Conservation (phyloP, 352 stramenopile species). For the Pythium utonaiense region DNA sequence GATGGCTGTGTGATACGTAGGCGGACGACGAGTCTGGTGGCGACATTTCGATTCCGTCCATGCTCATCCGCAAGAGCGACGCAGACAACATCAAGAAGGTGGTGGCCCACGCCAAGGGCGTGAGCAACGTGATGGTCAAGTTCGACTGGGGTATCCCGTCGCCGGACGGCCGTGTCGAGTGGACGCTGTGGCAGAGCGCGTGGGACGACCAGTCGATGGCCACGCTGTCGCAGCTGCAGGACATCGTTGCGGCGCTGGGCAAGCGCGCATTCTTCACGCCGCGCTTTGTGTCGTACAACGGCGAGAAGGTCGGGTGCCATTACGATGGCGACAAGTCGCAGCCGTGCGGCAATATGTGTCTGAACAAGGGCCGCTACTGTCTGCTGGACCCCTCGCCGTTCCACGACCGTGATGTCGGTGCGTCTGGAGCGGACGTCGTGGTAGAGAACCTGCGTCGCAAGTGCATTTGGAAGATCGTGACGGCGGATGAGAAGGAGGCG, state of each 20-base stretch:
- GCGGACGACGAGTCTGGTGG: slow-evolving; percentile 94
- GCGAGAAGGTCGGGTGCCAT: slow-evolving; percentile 90
- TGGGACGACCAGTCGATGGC: slow-evolving; percentile 85
- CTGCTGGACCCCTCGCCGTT: slow-evolving; percentile 93
- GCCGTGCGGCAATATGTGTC: slow-evolving; percentile 95
- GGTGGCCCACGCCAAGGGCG: slow-evolving; percentile 72
- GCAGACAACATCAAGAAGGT: slow-evolving; percentile 91
- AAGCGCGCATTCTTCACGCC: slow-evolving; percentile 94
- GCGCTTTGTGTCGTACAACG: slow-evolving; percentile 96
- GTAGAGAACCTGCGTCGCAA: slow-evolving; percentile 91
- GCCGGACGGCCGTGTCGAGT: slow-evolving; percentile 95
- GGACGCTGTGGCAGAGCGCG: slow-evolving; percentile 95
- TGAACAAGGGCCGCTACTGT: slow-evolving; percentile 97
- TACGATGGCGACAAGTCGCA: slow-evolving; percentile 58
- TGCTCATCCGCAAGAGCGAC: slow-evolving; percentile 95
- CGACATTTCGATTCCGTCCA: slow-evolving; percentile 96
- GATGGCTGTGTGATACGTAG: slow-evolving; percentile 22
- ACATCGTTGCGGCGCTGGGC: slow-evolving; percentile 83
- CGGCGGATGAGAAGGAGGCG: slow-evolving; percentile 54
- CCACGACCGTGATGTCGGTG: slow-evolving; percentile 89
- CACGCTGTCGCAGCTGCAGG: slow-evolving; percentile 81
- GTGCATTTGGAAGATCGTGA: slow-evolving; percentile 93
- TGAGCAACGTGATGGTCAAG: slow-evolving; percentile 93
- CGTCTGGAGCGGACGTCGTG: slow-evolving; percentile 94
- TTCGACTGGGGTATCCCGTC: slow-evolving; percentile 94